phyloP scores from a whole-genome alignment of 228 moss, liverwort and hornwort genomes.

The Sphagnum magellanicum region DNA sequence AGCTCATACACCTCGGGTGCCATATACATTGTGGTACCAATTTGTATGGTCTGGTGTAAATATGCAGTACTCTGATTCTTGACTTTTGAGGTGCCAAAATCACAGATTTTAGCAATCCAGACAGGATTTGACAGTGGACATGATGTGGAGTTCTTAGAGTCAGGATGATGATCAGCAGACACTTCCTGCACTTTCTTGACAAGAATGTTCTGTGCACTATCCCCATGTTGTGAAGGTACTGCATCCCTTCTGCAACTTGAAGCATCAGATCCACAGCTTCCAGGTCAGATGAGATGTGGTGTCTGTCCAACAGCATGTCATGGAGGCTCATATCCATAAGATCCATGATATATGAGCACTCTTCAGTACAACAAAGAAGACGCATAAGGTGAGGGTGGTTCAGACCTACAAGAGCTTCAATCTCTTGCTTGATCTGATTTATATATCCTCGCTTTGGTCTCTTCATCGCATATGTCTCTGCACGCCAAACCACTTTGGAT shows the following conservation, averaged over 20 bases:
- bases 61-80: conserved; percentile 7
- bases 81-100: conserved; percentile 13
- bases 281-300: conserved; percentile 1
- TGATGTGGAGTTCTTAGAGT: too few species aligned
- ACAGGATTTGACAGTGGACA: background rate
- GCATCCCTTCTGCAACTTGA: conserved; percentile 20
- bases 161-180: too few species aligned
- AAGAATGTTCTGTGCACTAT: conserved; percentile 14
- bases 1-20: conserved; percentile 10
- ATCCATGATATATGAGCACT: conserved; percentile 9
- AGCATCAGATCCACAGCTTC: conserved; percentile 18
- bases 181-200: background rate
- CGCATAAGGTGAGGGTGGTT: conserved; percentile 12
- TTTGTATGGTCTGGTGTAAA: background rate
- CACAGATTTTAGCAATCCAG: conserved; percentile 11
- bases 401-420: conserved; percentile 3
- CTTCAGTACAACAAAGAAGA: conserved; percentile 7
- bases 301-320: background rate
- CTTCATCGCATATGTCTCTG: conserved; percentile 7
- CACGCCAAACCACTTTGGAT: conserved; percentile 6
- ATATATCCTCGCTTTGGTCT: background rate
- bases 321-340: conserved; percentile 10
- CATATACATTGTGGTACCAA: conserved; percentile 6
- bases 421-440: background rate
- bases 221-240: conserved; percentile 12